Base-by-base conservation (phyloP, 257 asterid genomes). In the Nicotiana paniculata region DNA sequence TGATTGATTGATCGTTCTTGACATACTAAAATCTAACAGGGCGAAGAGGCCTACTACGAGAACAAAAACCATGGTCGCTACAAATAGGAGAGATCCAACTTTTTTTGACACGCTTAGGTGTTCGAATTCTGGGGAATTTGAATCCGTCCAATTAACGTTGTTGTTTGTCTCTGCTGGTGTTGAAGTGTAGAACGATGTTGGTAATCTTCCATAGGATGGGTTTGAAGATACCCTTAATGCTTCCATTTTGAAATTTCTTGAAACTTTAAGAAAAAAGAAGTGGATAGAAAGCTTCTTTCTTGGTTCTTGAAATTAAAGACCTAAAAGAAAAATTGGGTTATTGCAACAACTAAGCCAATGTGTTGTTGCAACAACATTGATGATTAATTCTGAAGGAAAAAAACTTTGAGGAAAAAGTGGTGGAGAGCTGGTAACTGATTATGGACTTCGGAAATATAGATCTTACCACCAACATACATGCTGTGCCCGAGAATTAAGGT, bases 331-430 rank as follows among this genome's bases (percentile, higher is more conserved):
- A 72, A 46, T 3, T 3, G n/a, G 30, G 62, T 69, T 28, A 11
- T 64, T 74, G 24, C 43, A 48, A 74, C 79, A 48, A 48, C 24
- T 24, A 48, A 74, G 62, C 24, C 32, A 46, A 26, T 48, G 32
- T 74, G 79, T 74, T 74, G 62, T 48, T 74, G 79, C 62, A 74
- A 74, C 62, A 74, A 24, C 62, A 24, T 46, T 43, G 59, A 46
- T 43, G 57, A 68, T 17, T 68, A 2, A 39, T 69, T 69, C 32
- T 39, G 58, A 43, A 70, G 59, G 58, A 70, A 70, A 70, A 12
- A 6, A 4, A 37, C 5, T 35, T 33, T n/a, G 37, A 24, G 24
- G 39, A 72, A 74, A 72, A 59, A 61, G 62, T 72, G 61, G 61
- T 13, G 39, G 61, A 46, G 21, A 48, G 13, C 37, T 74, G 16